Base-by-base conservation (phyloP, 495 filamentous ascomycete species). In the Penicillium desertorum region DNA sequence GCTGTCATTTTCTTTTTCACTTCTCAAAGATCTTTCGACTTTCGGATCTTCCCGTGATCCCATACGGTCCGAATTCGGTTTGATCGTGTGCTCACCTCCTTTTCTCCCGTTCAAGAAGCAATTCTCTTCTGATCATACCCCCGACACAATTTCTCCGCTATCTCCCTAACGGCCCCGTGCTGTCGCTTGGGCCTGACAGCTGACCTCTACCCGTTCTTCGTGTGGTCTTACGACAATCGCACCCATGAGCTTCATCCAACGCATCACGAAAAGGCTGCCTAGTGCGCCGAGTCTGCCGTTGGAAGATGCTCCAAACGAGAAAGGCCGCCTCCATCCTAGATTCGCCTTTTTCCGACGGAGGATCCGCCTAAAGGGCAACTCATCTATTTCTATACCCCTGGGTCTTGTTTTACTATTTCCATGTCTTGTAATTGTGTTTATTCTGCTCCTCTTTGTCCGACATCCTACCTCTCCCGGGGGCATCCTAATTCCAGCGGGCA, bases 391-490 rank as follows among this genome's bases (percentile, higher is more conserved):
- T 48, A 88, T 98, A 73, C 94, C 94, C 36, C 79, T 98, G 46
- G 93, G 93, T 60, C 86, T 96, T 67, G 90, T 98, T 62, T 80
- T 98, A 58, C 77, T 97, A 66, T 97, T 97, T 75, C 94, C 94
- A 60, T 86, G 87, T 71, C 86, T 96, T 74, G 90, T 97, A 63
- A 83, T 98, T 73, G 81, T 96, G 62, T 80, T 97, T 69, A 93
- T 98, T 75, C 72, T 96, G 37, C 76, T 96, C 61, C 84, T 98
- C 57, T 91, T 98, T 73, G 84, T 96, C 62, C 85, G 88, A 68
- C 91, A 96, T 79, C 91, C 92, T 53, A 83, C 90, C 57, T 89
- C 88, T 51, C 83, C 89, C 49, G 91, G 85, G 45, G 83, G 87
- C 22, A 91, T 93, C 70, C 71, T 96, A 70, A 91, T 96, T 79